Base-by-base conservation (phyloP, 192 early-diverging fungal species). In the Podila clonocystis region DNA sequence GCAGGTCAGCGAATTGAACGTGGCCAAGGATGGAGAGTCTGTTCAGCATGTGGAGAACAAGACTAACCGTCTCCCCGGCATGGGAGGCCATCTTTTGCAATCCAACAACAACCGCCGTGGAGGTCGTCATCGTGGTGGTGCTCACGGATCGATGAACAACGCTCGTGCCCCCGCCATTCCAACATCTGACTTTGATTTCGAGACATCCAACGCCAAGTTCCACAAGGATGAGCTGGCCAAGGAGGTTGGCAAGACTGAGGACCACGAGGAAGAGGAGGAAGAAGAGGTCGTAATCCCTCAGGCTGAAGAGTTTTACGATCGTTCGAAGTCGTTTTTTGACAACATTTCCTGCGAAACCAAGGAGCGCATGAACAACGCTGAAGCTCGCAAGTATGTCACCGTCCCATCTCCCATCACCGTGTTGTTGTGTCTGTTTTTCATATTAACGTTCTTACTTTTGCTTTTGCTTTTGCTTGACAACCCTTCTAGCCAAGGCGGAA, bases 281-380 rank as follows among this genome's bases (percentile, higher is more conserved):
- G 84, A 87, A 13, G 84, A 87, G 36, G 71, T 87, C 34, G 76
- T 88, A 45, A 87, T 86, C 48, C 84, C 89, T 22, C 84, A 87
- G 2, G 83, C 83, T 9, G 75, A 91, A 19, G 74, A 63, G 9
- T 94, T 91, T 68, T 98, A 99, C 82, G 85, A 91, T 69, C 94
- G 93, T 66, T 90, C 87, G 24, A 86, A 86, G 66, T 93, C 92
- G 34, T 99, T 99, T 87, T 99, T 99, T 89, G 97, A 98, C 82
- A 94, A 98, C 82, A 97, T 99, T 80, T 97, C 97, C 49, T 97
- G 96, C 80, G 97, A 99, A 80, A 89, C 92, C 34, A 97, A 96
- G 84, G 95, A 97, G 74, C 89, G 93, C 12, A 83, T 89, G 61
- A 93, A 93, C 75, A 83, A 87, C 66, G 77, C 72, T 20, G 77